A percentile compares a stretch with the other conserved stretches of the same genome.
These are phyloP conservation scores for Ciborinia camelliae DNA, from an alignment of 2,329 filamentous ascomycete genomes.

Conservation along the genomic window DNA sequence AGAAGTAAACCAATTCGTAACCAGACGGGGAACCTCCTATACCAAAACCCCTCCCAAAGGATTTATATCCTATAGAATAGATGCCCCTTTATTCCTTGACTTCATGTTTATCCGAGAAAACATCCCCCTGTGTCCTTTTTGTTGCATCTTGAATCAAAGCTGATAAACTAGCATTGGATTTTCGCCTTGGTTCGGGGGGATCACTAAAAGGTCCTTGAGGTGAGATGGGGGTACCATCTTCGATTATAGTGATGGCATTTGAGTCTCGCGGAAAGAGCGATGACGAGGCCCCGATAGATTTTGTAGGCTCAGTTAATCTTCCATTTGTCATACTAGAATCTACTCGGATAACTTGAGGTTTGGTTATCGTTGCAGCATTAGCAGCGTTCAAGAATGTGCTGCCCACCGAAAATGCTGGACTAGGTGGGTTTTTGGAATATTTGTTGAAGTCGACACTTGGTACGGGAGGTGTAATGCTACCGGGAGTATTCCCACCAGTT, in stretches of 20 bases:
- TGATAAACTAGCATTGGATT: conserved; percentile 49
- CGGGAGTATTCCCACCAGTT: conserved; percentile 56
- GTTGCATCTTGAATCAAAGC: conserved; percentile 54
- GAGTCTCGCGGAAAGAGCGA: conserved; percentile 40
- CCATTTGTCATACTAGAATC: conserved; percentile 31
- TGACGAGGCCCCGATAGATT: neutral
- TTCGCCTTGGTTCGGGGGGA: conserved; percentile 42
- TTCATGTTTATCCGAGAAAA: conserved; percentile 59
- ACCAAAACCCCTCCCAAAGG: neutral
- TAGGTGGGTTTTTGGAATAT: conserved; percentile 52
- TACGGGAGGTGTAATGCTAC: conserved; percentile 63
- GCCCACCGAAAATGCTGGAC: conserved; percentile 62
- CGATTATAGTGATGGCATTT: conserved; percentile 47
- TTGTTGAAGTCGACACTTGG: conserved; percentile 66
- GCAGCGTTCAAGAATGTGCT: conserved; percentile 66
- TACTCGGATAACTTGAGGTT: conserved; percentile 59
- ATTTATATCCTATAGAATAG: neutral
- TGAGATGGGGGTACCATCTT: conserved; percentile 48
- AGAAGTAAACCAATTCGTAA: conserved; percentile 14
- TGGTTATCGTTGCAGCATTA: conserved; percentile 53
- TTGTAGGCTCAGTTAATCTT: neutral
- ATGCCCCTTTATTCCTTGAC: conserved; percentile 43
- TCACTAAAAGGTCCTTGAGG: conserved; percentile 60
- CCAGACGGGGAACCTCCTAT: conserved; percentile 5
- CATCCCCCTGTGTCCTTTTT: conserved; percentile 40